Evolutionary conservation across 2,329 filamentous ascomycete genomes (phyloP).

Genomic region (Ceratocystis eucalypticola): DNA sequence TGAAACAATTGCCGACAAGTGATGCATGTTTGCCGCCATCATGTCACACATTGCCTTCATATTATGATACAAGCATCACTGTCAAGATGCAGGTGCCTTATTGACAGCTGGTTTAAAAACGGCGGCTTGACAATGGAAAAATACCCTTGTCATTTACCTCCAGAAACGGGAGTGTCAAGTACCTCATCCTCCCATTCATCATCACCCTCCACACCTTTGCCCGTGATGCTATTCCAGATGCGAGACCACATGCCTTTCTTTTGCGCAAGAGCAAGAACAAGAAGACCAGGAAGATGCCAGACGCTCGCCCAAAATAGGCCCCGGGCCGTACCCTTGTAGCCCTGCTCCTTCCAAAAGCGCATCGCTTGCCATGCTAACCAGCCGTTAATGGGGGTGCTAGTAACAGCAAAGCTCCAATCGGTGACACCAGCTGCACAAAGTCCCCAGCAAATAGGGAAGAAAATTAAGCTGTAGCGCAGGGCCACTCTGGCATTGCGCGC

Average conservation of each 20-base stretch:
- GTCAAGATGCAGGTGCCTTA: neutral
- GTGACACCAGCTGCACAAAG: constrained; percentile 71
- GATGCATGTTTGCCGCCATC: neutral
- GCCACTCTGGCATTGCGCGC: constrained; percentile 75
- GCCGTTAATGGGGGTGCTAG: constrained; percentile 66
- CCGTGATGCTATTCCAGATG: constrained; percentile 57
- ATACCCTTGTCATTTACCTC: constrained; percentile 4
- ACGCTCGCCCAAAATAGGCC: constrained; percentile 94
- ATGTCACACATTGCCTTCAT: neutral
- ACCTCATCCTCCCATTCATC: constrained; percentile 49
- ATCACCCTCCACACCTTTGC: constrained; percentile 38
- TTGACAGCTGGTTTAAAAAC: neutral
- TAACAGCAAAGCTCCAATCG: constrained; percentile 69
- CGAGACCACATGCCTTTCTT: constrained; percentile 88
- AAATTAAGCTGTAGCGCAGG: constrained; percentile 69
- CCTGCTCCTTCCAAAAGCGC: constrained; percentile 65
- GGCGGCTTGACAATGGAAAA: neutral
- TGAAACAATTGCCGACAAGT: neutral
- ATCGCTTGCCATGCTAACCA: constrained; percentile 76
- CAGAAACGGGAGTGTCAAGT: constrained; percentile 23
- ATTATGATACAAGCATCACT: neutral
- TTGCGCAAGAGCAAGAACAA: constrained; percentile 80
- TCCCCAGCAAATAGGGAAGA: constrained; percentile 73
- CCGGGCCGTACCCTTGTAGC: constrained; percentile 65
- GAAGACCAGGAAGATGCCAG: constrained; percentile 81